These are phyloP conservation scores for Alisma plantagoaquatica DNA, from an alignment of 106 monocot species.

Conservation along the genomic window DNA sequence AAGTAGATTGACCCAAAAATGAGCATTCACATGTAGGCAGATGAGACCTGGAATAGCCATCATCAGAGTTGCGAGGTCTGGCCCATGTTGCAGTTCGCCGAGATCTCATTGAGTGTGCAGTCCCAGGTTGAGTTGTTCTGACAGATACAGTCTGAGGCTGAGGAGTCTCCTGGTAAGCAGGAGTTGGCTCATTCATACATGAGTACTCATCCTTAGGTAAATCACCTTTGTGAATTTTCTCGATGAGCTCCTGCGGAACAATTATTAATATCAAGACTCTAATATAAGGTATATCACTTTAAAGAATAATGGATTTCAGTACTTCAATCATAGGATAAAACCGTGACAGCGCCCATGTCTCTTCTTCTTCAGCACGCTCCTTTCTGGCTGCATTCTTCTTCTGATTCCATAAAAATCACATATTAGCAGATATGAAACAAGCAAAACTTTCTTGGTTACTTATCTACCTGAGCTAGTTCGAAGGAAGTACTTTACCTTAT, in stretches of 20 bases:
- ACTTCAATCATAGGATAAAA: constrained; percentile 99
- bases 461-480: neutral
- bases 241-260: constrained; percentile 65
- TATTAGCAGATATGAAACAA: neutral
- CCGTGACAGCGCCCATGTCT: constrained; percentile 68
- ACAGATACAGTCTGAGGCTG: constrained; percentile 12
- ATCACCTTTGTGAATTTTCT: constrained; percentile 81
- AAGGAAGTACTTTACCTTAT: constrained; percentile 28
- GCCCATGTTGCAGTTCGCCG: constrained; percentile 88
- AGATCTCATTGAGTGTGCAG: constrained; percentile 95
- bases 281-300: too few relatives aligned
- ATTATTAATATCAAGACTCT: too few relatives aligned
- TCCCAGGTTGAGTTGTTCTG: constrained; percentile 22
- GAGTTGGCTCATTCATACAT: constrained; percentile 88
- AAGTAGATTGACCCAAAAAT: too few relatives aligned
- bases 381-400: constrained; percentile 79
- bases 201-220: constrained; percentile 74
- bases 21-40: too few relatives aligned
- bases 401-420: constrained; percentile 17
- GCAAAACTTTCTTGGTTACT: too few relatives aligned
- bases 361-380: constrained; percentile 61
- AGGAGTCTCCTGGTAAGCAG: constrained; percentile 7
- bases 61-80: constrained; percentile 78
- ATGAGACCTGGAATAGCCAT: constrained; percentile 98
- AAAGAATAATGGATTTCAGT: neutral